Evolutionary conservation across 2,329 filamentous ascomycete species (phyloP), one percentile per base, ranked within the genome.

Genomic region (Colletotrichum tropicicola): DNA sequence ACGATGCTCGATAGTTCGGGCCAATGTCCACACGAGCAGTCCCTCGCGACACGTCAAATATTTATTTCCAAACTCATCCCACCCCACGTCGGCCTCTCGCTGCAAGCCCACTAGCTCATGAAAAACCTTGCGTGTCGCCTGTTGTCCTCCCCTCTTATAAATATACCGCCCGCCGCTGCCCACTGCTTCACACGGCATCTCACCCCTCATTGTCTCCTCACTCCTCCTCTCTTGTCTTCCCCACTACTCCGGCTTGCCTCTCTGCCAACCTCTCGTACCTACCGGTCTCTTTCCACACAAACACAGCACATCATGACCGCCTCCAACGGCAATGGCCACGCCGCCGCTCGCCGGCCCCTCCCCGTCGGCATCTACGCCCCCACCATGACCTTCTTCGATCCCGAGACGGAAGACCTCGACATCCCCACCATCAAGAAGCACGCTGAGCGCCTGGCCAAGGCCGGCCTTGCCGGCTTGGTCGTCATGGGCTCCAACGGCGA

Each of bases 401-500:
- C 91, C 6, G 86, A 90, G 69, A 96, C 92, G 47, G 93, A 97
- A 79, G 92, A 96, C 51, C 85, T 97, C 72, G 93, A 97, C 74
- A 88, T 94, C 68, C 84, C 91, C 35, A 87, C 87, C 65, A 92
- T 96, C 80, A 92, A 92, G 79, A 91, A 87, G 74, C 93, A 97
- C 75, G 91, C 92, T 23, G 88, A 92, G 70, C 90, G 93, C 49
- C 88, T 97, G 49, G 91, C 90, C 39, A 83, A 89, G 74, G 91
- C 89, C 62, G 94, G 94, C 8, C 87, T 97, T 10, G 92, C 90
- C 49, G 93, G 93, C 35, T 85, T 97, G 25, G 92, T 96, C 44
- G 91, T 91, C 70, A 93, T 96, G 91, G 93, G 94, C 67, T 97
- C 93, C 70, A 97, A 97, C 79, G 93, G 93, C 66, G 93, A 97